A percentile compares a stretch with the other conserved stretches of the same genome.
Conservation (phyloP, 768 basidiomycete genomes). For the Holtermanniella nyarrowii region DNA sequence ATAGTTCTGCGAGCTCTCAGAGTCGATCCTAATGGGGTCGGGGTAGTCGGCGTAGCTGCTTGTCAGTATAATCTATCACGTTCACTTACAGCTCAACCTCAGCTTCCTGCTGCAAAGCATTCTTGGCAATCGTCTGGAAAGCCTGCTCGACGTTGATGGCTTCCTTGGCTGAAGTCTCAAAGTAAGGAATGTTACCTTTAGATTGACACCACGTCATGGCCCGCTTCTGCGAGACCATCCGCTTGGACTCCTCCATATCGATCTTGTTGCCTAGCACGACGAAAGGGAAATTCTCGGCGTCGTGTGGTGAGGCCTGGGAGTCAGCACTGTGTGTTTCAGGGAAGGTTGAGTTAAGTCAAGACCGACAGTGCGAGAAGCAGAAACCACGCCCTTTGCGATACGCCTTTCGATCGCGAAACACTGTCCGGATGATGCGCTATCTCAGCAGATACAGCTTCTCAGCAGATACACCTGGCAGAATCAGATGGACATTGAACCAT, state of each 20-base stretch:
- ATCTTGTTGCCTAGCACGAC: slow-evolving; percentile 99
- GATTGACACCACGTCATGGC: slow-evolving; percentile 99
- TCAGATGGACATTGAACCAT: too few relatives aligned
- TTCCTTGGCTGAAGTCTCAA: slow-evolving; percentile 99
- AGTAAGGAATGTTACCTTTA: slow-evolving; percentile 99
- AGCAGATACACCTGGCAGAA: too few relatives aligned
- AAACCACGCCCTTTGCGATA: too few relatives aligned
- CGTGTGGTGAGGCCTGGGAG: slow-evolving; percentile 83
- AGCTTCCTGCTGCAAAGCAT: slow-evolving; percentile 91
- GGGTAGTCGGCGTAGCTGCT: slow-evolving; percentile 93
- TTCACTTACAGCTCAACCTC: slow-evolving; percentile 78
- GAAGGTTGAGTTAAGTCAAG: background rate
- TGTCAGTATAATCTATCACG: background rate
- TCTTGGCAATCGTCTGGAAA: slow-evolving; percentile 99
- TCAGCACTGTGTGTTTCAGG: background rate
- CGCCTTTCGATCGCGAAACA: too few relatives aligned
- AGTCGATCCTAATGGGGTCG: slow-evolving; percentile 93
- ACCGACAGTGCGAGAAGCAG: too few relatives aligned
- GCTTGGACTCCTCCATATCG: slow-evolving; percentile 96
- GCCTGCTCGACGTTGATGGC: slow-evolving; percentile 99
- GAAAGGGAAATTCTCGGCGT: slow-evolving; percentile 99
- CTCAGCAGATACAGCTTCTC: too few relatives aligned
- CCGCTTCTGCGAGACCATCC: slow-evolving; percentile 97
- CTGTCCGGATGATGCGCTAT: too few relatives aligned
- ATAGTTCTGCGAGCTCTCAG: slow-evolving; percentile 80